Percentiles rank a stretch among this genome's conserved stretches.
Conservation (phyloP, 768 basidiomycete genomes). For the Suillus occidentalis region DNA sequence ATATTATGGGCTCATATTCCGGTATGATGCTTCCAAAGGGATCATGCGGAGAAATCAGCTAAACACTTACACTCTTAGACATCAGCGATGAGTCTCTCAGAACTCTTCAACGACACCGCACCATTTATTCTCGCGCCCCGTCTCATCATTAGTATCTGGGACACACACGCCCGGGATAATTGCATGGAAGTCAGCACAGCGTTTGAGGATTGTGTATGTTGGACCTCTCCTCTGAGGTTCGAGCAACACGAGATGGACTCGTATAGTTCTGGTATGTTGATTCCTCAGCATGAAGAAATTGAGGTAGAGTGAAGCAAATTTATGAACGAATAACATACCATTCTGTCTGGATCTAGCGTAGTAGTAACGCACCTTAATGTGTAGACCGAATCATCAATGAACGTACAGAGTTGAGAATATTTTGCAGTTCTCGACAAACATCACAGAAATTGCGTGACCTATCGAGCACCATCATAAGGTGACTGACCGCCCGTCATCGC, state of each 20-base stretch:
- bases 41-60: background rate
- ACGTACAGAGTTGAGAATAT: no score
- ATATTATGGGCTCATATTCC: background rate
- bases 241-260: background rate
- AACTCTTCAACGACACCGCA: background rate
- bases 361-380: no score
- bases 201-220: background rate
- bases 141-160: conserved; percentile 3
- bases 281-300: background rate
- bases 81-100: background rate
- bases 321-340: no score
- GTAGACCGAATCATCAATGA: background rate
- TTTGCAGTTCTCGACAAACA: no score
- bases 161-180: background rate
- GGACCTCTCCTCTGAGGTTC: background rate
- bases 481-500: background rate
- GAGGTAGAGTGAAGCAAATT: background rate
- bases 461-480: no score
- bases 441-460: no score
- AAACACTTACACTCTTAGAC: no score
- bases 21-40: background rate
- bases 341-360: no score
- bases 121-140: background rate
- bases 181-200: background rate
- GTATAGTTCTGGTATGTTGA: background rate